These are phyloP conservation scores for Penicillium cinerascens DNA, from an alignment of 495 filamentous ascomycete species.

Conservation along the genomic window DNA sequence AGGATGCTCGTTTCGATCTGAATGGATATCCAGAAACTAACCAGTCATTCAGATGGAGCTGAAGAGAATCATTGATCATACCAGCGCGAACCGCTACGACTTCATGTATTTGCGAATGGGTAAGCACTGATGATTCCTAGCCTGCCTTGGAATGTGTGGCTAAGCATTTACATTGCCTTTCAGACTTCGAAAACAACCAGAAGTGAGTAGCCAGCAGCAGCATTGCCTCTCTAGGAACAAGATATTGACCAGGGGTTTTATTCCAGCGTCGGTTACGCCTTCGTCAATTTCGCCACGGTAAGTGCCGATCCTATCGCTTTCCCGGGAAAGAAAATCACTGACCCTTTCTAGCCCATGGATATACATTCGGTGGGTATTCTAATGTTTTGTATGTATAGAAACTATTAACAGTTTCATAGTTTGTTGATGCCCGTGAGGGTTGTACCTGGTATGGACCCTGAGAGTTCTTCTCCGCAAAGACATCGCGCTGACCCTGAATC, in stretches of 20 bases:
- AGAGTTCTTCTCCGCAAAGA: not conserved
- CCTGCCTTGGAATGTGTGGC: not conserved
- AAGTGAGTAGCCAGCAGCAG: constrained; percentile 54
- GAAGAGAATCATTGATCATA: constrained; percentile 74
- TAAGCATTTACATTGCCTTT: not conserved
- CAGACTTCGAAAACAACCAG: constrained; percentile 83
- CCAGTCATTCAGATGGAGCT: constrained; percentile 40
- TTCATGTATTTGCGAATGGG: constrained; percentile 94
- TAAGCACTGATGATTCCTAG: constrained; percentile 18
- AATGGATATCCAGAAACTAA: not conserved
- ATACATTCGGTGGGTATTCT: constrained; percentile 60
- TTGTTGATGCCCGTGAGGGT: constrained; percentile 67
- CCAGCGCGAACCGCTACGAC: constrained; percentile 77
- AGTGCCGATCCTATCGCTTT: constrained; percentile 25
- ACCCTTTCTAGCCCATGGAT: constrained; percentile 56
- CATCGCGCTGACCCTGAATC: not conserved
- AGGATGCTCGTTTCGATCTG: constrained; percentile 6
- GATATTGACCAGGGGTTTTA: constrained; percentile 23
- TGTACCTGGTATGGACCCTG: constrained; percentile 58
- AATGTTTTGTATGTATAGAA: not conserved
- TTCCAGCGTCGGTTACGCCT: constrained; percentile 89
- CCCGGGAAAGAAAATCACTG: constrained; percentile 8
- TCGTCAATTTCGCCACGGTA: constrained; percentile 90
- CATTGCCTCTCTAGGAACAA: not conserved
- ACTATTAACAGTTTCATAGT: constrained; percentile 49